Evolutionary conservation across 352 stramenopile genomes (phyloP), one percentile per base, ranked within the genome.

Genomic region (Phytophthora fragariae): DNA sequence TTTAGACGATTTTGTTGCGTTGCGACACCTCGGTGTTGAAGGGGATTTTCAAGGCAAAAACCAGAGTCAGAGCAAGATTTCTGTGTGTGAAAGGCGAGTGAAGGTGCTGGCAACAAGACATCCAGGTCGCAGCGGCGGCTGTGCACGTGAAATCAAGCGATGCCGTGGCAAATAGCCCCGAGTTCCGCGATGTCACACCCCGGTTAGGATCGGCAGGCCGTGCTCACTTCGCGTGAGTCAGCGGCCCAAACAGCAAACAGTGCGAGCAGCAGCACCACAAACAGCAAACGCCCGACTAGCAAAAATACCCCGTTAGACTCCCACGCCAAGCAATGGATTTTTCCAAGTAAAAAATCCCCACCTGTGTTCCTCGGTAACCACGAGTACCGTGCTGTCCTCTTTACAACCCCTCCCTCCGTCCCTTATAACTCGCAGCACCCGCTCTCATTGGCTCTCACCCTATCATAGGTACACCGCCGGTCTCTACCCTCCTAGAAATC

Each of bases 381-480:
- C 15, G 6, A 15, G 7, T 47, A 73, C 60, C 46, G 44, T 65
- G 10, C 33, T 70, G 24, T 57, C 49, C 57, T 41, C 1, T n/a
- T 49, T 56, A 72, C 27, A 72, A 41, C 24, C 19, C 46, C 41
- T 19, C 19, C 63, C 24, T 7, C n/a, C 29, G 24, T 2, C 24
- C 24, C 24, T 27, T 27, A 27, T 27, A 7, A 9, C 33, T 57
- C 11, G 37, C 37, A 47, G 11, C 39, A 17, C 14, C 39, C 39
- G 39, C 39, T 63, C 12, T 6, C 2, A 74, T 70, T 74, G 61
- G 68, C 35, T 44, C 2, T 17, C 37, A 11, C 12, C 9, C 11
- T 37, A 37, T 58, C 39, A 74, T 74, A 57, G 68, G 68, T 75
- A 71, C 68, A 74, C 33, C 52, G 33, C 66, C 31, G 8, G 31